phyloP scores from a whole-genome alignment of 192 early-diverging fungal species.

The Chytriomyces sp. region DNA sequence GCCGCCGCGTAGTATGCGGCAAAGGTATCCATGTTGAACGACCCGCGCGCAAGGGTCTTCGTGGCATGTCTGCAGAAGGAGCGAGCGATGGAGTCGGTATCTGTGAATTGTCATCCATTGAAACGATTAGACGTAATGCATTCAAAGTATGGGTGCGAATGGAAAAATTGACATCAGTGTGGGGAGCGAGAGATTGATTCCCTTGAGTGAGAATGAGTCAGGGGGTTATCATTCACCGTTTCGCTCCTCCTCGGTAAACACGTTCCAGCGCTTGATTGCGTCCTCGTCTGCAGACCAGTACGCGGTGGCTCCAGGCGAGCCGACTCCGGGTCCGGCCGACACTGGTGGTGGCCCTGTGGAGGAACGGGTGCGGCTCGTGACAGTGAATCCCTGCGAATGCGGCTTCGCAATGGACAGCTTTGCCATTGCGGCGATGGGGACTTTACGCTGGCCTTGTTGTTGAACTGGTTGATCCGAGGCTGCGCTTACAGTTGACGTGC shows the following conservation, averaged over 20 bases:
- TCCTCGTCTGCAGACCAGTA: slow-evolving; percentile 20
- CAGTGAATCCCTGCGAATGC: background rate
- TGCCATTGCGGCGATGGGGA: background rate
- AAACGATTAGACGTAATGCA: background rate
- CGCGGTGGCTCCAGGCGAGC: background rate
- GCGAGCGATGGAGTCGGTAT: slow-evolving; percentile 73
- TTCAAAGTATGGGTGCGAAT: slow-evolving; percentile 3
- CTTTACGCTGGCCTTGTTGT: background rate
- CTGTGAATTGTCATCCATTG: slow-evolving; percentile 42
- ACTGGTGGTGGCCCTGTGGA: slow-evolving; percentile 15
- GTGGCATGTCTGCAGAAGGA: slow-evolving; percentile 88
- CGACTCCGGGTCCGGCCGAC: slow-evolving; percentile 2
- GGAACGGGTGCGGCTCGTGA: slow-evolving; percentile 14
- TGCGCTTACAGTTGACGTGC: background rate
- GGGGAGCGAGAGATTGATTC: background rate
- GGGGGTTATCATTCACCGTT: slow-evolving; percentile 19
- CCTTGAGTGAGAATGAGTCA: background rate
- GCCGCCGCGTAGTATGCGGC: slow-evolving; percentile 92
- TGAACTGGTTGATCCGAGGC: background rate
- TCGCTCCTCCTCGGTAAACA: slow-evolving; percentile 26
- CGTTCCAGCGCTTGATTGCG: slow-evolving; percentile 34
- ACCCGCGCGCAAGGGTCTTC: slow-evolving; percentile 86
- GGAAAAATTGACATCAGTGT: background rate
- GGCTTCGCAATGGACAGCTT: background rate
- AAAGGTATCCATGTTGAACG: slow-evolving; percentile 90